Percentiles rank a stretch among this genome's conserved stretches.
These are phyloP conservation scores for Mortierella sp. DNA, from an alignment of 371 early-diverging fungal genomes.

Conservation along the genomic window DNA sequence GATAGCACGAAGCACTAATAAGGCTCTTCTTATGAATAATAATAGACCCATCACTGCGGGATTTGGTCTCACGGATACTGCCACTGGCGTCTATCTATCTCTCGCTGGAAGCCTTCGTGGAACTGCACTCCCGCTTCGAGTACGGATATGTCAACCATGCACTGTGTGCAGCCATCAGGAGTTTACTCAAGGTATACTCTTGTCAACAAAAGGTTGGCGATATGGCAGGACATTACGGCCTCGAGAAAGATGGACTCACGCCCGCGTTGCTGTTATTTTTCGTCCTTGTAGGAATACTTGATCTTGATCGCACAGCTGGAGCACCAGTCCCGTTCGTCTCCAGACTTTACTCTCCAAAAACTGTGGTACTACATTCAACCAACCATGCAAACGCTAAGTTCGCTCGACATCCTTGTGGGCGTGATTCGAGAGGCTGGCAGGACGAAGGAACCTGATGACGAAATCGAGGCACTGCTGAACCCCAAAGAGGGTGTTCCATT, in stretches of 20 bases:
- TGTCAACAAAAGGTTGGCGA: not conserved
- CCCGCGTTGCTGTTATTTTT: not conserved
- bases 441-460: slow-evolving; percentile 50
- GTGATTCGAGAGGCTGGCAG: slow-evolving; percentile 61
- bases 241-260: too few relatives aligned
- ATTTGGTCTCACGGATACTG: slow-evolving; percentile 80
- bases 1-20: slow-evolving; percentile 9
- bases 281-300: slow-evolving; percentile 78
- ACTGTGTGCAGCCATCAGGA: slow-evolving; percentile 83
- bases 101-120: slow-evolving; percentile 80
- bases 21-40: not conserved
- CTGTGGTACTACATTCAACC: slow-evolving; percentile 91
- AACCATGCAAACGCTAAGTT: slow-evolving; percentile 76
- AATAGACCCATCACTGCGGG: slow-evolving; percentile 82
- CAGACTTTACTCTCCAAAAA: slow-evolving; percentile 88
- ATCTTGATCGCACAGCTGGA: slow-evolving; percentile 92
- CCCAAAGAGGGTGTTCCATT: slow-evolving; percentile 66
- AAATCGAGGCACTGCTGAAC: slow-evolving; percentile 68
- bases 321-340: slow-evolving; percentile 79
- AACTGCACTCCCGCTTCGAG: slow-evolving; percentile 78
- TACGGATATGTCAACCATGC: slow-evolving; percentile 94
- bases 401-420: slow-evolving; percentile 73
- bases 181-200: slow-evolving; percentile 71
- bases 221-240: too few relatives aligned
- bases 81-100: slow-evolving; percentile 83